phyloP scores from a whole-genome alignment of 495 filamentous ascomycete species.

The Annulohypoxylon moriforme region DNA sequence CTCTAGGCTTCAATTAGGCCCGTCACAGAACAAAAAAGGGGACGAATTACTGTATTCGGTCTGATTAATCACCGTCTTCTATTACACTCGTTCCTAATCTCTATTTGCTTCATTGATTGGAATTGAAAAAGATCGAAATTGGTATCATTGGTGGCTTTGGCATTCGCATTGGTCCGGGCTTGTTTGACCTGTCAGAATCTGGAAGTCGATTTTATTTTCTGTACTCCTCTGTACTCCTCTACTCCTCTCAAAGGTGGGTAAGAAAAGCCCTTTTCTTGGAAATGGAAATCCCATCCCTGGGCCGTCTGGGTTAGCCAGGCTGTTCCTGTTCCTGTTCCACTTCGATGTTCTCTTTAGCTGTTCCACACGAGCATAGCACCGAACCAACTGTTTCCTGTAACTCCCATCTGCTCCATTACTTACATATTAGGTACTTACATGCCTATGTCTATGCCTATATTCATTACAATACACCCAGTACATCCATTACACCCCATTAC shows the following conservation, averaged over 20 bases:
- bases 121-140: conserved; percentile 17
- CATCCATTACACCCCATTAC: background rate
- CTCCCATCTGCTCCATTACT: background rate
- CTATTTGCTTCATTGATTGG: conserved; percentile 25
- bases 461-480: background rate
- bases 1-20: conserved; percentile 13
- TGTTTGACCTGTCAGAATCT: conserved; percentile 29
- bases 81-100: background rate
- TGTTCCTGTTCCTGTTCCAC: background rate
- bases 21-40: conserved; percentile 19
- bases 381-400: conserved; percentile 7
- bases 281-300: background rate
- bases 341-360: background rate
- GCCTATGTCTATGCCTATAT: conserved; percentile 8
- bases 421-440: background rate
- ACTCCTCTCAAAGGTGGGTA: conserved; percentile 25
- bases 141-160: conserved; percentile 23
- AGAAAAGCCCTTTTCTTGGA: conserved; percentile 3
- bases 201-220: conserved; percentile 9
- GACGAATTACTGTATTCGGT: conserved; percentile 24
- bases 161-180: conserved; percentile 17
- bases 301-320: background rate
- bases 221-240: background rate
- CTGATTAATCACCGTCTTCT: conserved; percentile 6
- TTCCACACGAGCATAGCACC: conserved; percentile 1